Evolutionary conservation across 352 stramenopile species (phyloP).

Genomic region (Pythium periplocum): DNA sequence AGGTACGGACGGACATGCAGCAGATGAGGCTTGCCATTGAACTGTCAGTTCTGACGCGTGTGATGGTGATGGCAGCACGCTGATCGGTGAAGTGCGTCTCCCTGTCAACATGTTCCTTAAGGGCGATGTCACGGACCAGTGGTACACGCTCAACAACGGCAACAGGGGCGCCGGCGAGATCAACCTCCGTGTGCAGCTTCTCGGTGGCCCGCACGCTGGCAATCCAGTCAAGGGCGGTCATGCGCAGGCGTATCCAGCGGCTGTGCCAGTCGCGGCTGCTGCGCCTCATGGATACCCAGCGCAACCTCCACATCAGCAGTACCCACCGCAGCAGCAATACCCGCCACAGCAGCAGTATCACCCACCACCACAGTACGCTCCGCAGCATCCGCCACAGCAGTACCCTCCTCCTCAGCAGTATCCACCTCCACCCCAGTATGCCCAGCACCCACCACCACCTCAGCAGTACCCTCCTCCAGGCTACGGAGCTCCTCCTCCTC

Average conservation of each 20-base stretch:
- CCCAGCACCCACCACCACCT: constrained; percentile 1
- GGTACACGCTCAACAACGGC: constrained; percentile 75
- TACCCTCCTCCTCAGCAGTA: constrained; percentile 8
- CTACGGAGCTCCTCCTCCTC: constrained; percentile 8
- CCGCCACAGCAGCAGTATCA: constrained; percentile 1
- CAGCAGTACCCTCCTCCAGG: background rate
- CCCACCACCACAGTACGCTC: constrained; percentile 7
- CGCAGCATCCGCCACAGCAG: constrained; percentile 2
- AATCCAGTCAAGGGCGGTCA: background rate
- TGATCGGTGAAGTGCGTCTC: constrained; percentile 71
- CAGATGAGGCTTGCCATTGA: too few species aligned
- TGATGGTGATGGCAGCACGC: constrained; percentile 21
- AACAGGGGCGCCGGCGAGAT: constrained; percentile 60
- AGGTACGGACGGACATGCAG: constrained; percentile 15
- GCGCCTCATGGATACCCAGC: constrained; percentile 14
- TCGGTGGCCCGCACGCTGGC: constrained; percentile 11
- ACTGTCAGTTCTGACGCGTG: too few species aligned
- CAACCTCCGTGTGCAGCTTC: constrained; percentile 74
- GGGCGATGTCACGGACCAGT: constrained; percentile 68
- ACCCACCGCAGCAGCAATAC: background rate
- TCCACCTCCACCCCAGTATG: constrained; percentile 9
- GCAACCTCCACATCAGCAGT: constrained; percentile 14
- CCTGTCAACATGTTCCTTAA: constrained; percentile 70
- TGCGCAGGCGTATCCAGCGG: constrained; percentile 1
- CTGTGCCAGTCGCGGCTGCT: constrained; percentile 2